phyloP scores from a whole-genome alignment of 129 eudicot genomes.

The Flaveria linearis region DNA sequence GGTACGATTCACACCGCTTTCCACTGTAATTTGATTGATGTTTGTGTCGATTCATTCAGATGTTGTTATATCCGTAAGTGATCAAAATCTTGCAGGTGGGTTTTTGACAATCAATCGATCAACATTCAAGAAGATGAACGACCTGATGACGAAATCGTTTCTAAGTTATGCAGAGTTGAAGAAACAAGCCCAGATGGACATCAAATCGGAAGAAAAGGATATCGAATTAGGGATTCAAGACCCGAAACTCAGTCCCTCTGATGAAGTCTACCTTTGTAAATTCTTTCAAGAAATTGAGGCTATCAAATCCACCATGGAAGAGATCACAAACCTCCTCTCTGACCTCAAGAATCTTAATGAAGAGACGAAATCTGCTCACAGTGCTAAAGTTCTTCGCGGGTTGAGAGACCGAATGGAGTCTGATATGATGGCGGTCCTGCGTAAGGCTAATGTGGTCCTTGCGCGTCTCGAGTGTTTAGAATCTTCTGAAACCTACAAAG shows the following conservation, averaged over 20 bases:
- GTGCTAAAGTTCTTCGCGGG: slow-evolving; percentile 71
- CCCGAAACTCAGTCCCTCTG: slow-evolving; percentile 36
- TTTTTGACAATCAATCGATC: slow-evolving; percentile 15
- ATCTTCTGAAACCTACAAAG: slow-evolving; percentile 42
- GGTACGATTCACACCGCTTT: background rate
- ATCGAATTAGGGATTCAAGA: slow-evolving; percentile 43
- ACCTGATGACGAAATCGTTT: slow-evolving; percentile 87
- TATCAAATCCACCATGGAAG: slow-evolving; percentile 64
- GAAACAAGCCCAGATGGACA: slow-evolving; percentile 76
- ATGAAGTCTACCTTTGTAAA: slow-evolving; percentile 54
- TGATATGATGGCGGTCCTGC: slow-evolving; percentile 58
- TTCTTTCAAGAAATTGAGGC: slow-evolving; percentile 74
- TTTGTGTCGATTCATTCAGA: background rate
- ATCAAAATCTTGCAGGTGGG: slow-evolving; percentile 37
- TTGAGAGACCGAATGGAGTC: slow-evolving; percentile 75
- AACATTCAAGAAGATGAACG: slow-evolving; percentile 60
- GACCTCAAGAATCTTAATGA: slow-evolving; percentile 71
- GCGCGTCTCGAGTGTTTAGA: slow-evolving; percentile 59
- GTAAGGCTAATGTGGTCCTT: slow-evolving; percentile 61
- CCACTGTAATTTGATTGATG: background rate
- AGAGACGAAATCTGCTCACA: slow-evolving; percentile 65
- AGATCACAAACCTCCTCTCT: slow-evolving; percentile 55
- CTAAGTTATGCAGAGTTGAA: slow-evolving; percentile 80
- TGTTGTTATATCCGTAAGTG: too few species aligned
- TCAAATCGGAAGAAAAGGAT: slow-evolving; percentile 45